Evolutionary conservation across 1,139 yeast genomes (phyloP).

Genomic region (Lodderomyces parapsilosis): DNA sequence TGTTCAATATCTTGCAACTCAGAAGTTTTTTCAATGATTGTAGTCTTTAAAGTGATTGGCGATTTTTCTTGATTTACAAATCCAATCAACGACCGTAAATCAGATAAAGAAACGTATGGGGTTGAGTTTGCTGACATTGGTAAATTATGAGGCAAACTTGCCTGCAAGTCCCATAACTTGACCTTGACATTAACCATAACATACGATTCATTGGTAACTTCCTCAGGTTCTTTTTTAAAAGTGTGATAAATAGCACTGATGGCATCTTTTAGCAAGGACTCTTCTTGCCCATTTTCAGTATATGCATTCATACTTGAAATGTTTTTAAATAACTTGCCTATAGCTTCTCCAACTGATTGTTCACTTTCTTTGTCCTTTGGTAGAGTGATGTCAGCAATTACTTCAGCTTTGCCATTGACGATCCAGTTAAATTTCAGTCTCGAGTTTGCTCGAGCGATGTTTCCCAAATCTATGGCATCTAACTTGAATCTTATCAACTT

Average conservation of each 20-base stretch:
- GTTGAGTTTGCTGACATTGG: constrained; percentile 52
- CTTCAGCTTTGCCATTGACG: constrained; percentile 65
- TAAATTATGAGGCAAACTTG: constrained; percentile 50
- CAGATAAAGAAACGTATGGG: constrained; percentile 58
- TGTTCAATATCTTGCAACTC: constrained; percentile 50
- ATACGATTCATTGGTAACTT: constrained; percentile 26
- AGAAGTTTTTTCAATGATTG: constrained; percentile 58
- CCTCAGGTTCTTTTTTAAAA: constrained; percentile 21
- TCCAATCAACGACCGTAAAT: constrained; percentile 58
- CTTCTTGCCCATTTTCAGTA: constrained; percentile 19
- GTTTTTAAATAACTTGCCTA: constrained; percentile 29
- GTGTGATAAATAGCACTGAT: constrained; percentile 46
- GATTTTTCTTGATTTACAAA: constrained; percentile 48
- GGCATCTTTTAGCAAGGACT: constrained; percentile 39
- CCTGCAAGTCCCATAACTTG: constrained; percentile 60
- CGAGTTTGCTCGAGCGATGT: constrained; percentile 32
- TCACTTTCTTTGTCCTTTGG: constrained; percentile 19
- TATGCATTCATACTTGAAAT: constrained; percentile 16
- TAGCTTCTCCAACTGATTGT: constrained; percentile 24
- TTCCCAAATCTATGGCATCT: constrained; percentile 61
- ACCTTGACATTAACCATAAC: constrained; percentile 65
- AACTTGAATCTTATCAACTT: constrained; percentile 60
- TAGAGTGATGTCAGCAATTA: constrained; percentile 67
- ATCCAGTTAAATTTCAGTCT: constrained; percentile 65
- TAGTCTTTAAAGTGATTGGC: constrained; percentile 49